A percentile compares a stretch with the other conserved stretches of the same genome.
Conservation (phyloP, 2,329 filamentous ascomycete genomes). For the Penicillium capsulatum region DNA sequence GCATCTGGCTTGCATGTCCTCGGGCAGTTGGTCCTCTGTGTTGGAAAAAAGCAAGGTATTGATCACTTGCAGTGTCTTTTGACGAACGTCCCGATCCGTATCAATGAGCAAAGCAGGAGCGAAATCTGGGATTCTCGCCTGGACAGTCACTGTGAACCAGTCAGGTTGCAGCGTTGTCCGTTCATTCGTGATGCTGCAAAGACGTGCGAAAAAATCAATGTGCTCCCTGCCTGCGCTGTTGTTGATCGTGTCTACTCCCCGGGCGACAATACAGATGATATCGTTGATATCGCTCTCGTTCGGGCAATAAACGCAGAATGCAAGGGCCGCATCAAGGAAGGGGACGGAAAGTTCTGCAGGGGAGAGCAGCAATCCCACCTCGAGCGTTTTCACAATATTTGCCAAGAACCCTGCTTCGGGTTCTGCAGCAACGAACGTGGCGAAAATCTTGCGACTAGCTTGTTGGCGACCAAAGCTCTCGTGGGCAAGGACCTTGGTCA, state of each 20-base stretch:
- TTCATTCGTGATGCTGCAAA: conserved; percentile 46
- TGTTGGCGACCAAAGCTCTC: conserved; percentile 50
- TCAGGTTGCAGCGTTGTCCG: conserved; percentile 30
- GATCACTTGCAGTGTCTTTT: conserved; percentile 43
- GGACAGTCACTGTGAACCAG: conserved; percentile 35
- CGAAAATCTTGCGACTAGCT: conserved; percentile 55
- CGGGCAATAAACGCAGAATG: conserved; percentile 48
- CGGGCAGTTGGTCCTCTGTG: conserved; percentile 23
- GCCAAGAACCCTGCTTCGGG: conserved; percentile 46
- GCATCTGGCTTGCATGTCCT: conserved; percentile 25
- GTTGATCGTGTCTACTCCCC: conserved; percentile 48
- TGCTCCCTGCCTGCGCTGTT: conserved; percentile 48
- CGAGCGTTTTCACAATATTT: conserved; percentile 53
- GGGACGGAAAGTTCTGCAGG: conserved; percentile 48
- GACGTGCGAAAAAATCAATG: conserved; percentile 49
- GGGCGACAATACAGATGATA: conserved; percentile 42
- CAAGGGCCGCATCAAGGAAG: conserved; percentile 55
- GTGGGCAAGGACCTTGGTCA: conserved; percentile 63
- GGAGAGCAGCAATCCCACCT: conserved; percentile 52
- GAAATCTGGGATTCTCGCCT: conserved; percentile 47
- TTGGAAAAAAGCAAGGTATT: conserved; percentile 42
- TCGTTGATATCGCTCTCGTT: conserved; percentile 35
- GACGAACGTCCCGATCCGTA: conserved; percentile 45
- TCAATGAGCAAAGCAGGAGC: conserved; percentile 52
- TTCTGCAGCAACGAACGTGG: conserved; percentile 53